A percentile compares a stretch with the other conserved stretches of the same genome.
These are phyloP conservation scores for Xylaria longipes DNA, from an alignment of 495 filamentous ascomycete species.

Conservation along the genomic window DNA sequence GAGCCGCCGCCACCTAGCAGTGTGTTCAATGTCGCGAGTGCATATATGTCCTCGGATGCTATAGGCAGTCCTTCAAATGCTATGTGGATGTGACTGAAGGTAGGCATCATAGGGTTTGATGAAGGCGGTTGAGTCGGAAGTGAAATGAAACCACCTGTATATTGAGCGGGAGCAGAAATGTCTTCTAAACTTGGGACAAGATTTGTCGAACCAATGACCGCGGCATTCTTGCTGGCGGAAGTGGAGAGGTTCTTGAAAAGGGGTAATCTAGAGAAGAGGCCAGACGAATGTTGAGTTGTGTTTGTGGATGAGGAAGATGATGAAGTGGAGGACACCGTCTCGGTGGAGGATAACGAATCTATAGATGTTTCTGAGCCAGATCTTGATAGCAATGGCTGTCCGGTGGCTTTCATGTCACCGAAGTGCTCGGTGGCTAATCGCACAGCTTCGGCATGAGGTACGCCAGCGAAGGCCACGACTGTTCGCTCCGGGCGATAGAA, in stretches of 20 bases:
- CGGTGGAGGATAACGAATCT: conserved; percentile 50
- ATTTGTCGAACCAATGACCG: conserved; percentile 53
- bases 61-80: conserved; percentile 96
- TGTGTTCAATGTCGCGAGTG: conserved; percentile 93
- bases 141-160: conserved; percentile 90
- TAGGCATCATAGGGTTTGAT: conserved; percentile 76
- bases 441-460: conserved; percentile 82
- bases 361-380: conserved; percentile 59
- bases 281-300: conserved; percentile 56
- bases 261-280: conserved; percentile 83
- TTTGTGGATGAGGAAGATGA: conserved; percentile 48
- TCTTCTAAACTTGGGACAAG: conserved; percentile 58
- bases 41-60: conserved; percentile 89
- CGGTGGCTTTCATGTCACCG: conserved; percentile 76
- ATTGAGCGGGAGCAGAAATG: conserved; percentile 73
- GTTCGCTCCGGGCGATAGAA: conserved; percentile 91
- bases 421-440: conserved; percentile 83
- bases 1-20: conserved; percentile 95
- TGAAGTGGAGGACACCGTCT: conserved; percentile 44
- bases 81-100: conserved; percentile 88
- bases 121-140: conserved; percentile 81
- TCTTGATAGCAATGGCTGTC: conserved; percentile 62
- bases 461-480: conserved; percentile 93
- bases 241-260: conserved; percentile 90
- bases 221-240: conserved; percentile 65